Evolutionary conservation across 345 rosid species (phyloP), one percentile per base, ranked within the genome.

Genomic region (Eucalyptus shirleyi): DNA sequence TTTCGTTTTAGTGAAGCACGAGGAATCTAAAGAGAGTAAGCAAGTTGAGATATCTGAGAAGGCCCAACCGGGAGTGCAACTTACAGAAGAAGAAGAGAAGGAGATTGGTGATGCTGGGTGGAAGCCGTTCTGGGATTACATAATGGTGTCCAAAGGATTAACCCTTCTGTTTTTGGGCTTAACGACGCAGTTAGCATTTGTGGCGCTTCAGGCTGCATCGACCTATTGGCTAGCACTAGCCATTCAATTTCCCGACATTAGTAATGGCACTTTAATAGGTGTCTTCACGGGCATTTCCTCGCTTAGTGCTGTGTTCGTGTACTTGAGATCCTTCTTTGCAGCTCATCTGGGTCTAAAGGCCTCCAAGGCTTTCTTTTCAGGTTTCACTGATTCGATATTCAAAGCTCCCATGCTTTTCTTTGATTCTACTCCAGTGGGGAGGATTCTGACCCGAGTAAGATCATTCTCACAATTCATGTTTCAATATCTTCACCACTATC

Each of bases 361-460:
- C 90, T 97, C 97, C 11, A 94, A 90, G 86, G 94, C 96, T 37
- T 95, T 95, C 94, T 95, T 95, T 92, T 94, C 95, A 40, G 94
- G 95, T 86, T 91, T 97, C 92, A 94, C 87, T 40, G 91, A 93
- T 88, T 94, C 98, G 44, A 88, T 97, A 5, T 95, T 96, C 69
- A 93, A 91, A 91, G 96, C 98, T 89, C 96, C 98, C 0, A 95
- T 96, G 99, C 93, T 94, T 55, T 97, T 97, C 93, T 96, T 96
- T 4, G 96, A 95, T 89, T 96, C 97, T 86, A 96, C 98, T 86
- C 99, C 97, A 2, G 95, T 95, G 49, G 97, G 98, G 15, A 92
- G 98, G 90, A 95, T 96, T 89, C 91, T 94, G 87, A 95, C 99
- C 47, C 92, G 97, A 88, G 99, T 97, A 95, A 94, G 94, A 91